Conservation (phyloP, 257 asterid genomes). For the Nicotiana tomentosiformis region DNA sequence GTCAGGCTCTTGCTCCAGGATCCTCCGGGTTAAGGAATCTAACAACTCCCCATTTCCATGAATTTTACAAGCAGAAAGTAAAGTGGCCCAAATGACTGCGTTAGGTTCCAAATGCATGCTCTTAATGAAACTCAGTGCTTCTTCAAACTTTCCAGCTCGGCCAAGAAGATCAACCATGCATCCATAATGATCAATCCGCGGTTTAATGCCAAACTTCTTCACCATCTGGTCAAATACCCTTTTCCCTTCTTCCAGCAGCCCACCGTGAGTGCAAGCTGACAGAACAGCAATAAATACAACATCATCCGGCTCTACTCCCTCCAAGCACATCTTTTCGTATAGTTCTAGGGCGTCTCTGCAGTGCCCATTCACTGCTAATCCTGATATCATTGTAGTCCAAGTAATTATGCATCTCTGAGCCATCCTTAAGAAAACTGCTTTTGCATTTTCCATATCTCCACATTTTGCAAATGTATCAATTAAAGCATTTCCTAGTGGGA, state of each 20-base stretch:
- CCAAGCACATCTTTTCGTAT: constrained; percentile 27
- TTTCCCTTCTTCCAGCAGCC: constrained; percentile 39
- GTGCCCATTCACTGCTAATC: constrained; percentile 39
- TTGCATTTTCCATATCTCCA: constrained; percentile 46
- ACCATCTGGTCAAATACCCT: constrained; percentile 37
- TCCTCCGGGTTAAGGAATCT: constrained; percentile 27
- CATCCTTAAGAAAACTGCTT: constrained; percentile 31
- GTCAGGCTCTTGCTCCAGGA: constrained; percentile 38
- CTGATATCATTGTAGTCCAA: constrained; percentile 50
- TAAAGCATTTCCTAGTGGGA: constrained; percentile 44
- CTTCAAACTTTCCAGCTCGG: constrained; percentile 40
- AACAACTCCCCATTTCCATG: constrained; percentile 26
- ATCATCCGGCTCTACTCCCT: constrained; percentile 41
- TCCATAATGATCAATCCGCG: constrained; percentile 49
- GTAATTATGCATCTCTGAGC: constrained; percentile 35
- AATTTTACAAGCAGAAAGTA: constrained; percentile 43
- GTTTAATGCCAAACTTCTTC: constrained; percentile 26
- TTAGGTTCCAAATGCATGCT: constrained; percentile 49
- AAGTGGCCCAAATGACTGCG: constrained; percentile 45
- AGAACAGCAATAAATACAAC: constrained; percentile 43
- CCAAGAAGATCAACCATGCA: constrained; percentile 56
- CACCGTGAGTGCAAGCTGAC: constrained; percentile 49
- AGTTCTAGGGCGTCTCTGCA: constrained; percentile 34
- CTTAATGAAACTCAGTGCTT: constrained; percentile 32
- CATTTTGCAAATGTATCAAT: constrained; percentile 52